These are phyloP conservation scores for Phymatotrichopsis omnivora DNA, from an alignment of 2,329 filamentous ascomycete species.

Conservation along the genomic window DNA sequence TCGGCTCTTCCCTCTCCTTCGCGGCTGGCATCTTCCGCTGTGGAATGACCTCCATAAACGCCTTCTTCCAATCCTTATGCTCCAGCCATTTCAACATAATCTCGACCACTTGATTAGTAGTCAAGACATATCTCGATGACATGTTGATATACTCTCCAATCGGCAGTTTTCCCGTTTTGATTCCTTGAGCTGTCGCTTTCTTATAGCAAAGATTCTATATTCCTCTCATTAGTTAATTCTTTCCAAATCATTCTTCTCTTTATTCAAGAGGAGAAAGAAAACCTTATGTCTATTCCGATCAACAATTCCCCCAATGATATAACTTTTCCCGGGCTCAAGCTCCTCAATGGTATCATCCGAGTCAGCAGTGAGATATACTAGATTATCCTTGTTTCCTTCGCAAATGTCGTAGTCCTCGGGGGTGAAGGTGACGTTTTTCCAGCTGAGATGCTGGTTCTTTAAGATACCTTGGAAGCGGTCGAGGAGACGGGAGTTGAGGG, in stretches of 20 bases:
- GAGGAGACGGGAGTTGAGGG: conserved; percentile 65
- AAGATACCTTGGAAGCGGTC: conserved; percentile 71
- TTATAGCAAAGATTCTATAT: conserved; percentile 67
- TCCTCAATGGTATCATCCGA: conserved; percentile 74
- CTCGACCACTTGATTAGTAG: conserved; percentile 92
- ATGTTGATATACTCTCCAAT: conserved; percentile 95
- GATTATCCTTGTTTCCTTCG: conserved; percentile 49
- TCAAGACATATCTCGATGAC: conserved; percentile 72
- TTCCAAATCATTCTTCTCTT: neutral
- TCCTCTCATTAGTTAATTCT: neutral
- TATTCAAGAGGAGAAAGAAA: neutral
- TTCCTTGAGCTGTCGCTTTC: conserved; percentile 59
- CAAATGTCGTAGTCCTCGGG: conserved; percentile 64
- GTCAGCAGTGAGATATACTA: conserved; percentile 87
- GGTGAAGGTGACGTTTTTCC: conserved; percentile 67
- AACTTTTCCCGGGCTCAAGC: conserved; percentile 78
- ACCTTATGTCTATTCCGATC: conserved; percentile 90
- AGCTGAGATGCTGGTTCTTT: conserved; percentile 58
- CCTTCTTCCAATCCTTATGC: conserved; percentile 78
- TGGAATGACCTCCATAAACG: conserved; percentile 80
- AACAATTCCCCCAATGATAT: conserved; percentile 87
- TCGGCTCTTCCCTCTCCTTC: conserved; percentile 6
- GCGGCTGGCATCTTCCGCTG: conserved; percentile 54
- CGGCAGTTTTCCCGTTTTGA: conserved; percentile 81
- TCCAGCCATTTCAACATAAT: conserved; percentile 95